Base-by-base conservation (phyloP, 805 yeast species). In the Nakazawaea ambrosiae region DNA sequence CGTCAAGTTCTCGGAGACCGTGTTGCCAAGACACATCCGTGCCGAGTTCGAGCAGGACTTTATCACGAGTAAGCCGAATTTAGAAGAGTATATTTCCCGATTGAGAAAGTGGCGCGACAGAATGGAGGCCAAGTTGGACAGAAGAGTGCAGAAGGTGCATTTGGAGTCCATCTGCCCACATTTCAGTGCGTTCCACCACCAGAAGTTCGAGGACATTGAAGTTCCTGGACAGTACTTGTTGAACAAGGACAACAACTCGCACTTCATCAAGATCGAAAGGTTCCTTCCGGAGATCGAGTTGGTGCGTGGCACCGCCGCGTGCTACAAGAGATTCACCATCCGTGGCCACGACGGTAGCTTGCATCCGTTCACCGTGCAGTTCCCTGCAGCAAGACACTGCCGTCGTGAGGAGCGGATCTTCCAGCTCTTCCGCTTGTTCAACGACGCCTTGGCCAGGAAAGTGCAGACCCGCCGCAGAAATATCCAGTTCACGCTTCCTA, bases 361-460 rank as follows among this genome's bases (percentile, higher is more conserved):
- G 36, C 96, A 90, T 60, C 77, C 90, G 33, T 94, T 92, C 67
- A 94, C 96, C 1, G 94, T 92, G 16, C 98, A 92, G 63, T 88
- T 84, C 58, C 98, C 99, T 5, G 95, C 97, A 12, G 96, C 96
- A 10, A 78, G 99, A 49, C 96, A 90, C 51, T 86, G 96, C 49
- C 81, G 98, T 54, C 78, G 98, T 37, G 99, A 92, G 55, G 99
- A 92, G 54, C 73, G 96, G 37, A 79, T 92, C 40, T 82, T 87
- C 68, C 98, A 92, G 57, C 61, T 92, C 45, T 89, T 88, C 68
- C 74, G 96, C 46, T 76, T 92, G 33, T 78, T 94, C 63, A 89
- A 88, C 55, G 86, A 84, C 45, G 78, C 84, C 2, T 62, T 94
- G 38, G 66, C 80, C 1, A 77, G 81, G 49, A 82, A 84, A 51